A percentile compares a stretch with the other conserved stretches of the same genome.
Evolutionary conservation across 2,329 filamentous ascomycete species (phyloP).

Genomic region (Cladosporium sp.): DNA sequence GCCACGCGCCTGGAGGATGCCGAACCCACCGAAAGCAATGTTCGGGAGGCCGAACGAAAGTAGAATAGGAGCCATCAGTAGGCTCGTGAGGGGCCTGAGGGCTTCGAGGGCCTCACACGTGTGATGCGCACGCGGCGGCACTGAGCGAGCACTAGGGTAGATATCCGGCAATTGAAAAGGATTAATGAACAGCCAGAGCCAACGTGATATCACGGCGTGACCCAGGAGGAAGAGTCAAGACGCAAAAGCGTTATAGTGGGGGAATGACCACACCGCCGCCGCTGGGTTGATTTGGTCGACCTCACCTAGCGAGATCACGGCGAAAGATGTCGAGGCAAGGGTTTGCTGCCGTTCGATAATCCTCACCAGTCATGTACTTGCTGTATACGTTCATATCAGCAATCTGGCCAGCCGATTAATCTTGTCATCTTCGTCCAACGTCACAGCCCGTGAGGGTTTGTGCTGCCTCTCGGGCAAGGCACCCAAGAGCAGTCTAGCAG

Average conservation of each 20-base stretch:
- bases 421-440: background rate
- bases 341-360: background rate
- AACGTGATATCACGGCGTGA: conserved; percentile 8
- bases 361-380: background rate
- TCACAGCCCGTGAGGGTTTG: background rate
- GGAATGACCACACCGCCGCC: conserved; percentile 3
- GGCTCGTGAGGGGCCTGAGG: conserved; percentile 5
- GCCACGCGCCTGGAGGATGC: conserved; percentile 15
- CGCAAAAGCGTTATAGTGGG: conserved; percentile 9
- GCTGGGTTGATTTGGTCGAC: background rate
- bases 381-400: background rate
- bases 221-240: background rate
- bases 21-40: background rate
- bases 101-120: background rate
- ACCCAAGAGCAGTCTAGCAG: conserved; percentile 10
- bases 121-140: conserved; percentile 1
- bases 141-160: background rate
- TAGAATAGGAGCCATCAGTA: background rate
- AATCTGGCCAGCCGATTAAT: background rate
- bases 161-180: background rate
- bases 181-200: conserved; percentile 3
- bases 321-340: background rate
- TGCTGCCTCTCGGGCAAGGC: conserved; percentile 1
- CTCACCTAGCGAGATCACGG: conserved; percentile 3
- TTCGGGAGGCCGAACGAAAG: conserved; percentile 12